Base-by-base conservation (phyloP, 805 yeast species). In the Candida michaelii region DNA sequence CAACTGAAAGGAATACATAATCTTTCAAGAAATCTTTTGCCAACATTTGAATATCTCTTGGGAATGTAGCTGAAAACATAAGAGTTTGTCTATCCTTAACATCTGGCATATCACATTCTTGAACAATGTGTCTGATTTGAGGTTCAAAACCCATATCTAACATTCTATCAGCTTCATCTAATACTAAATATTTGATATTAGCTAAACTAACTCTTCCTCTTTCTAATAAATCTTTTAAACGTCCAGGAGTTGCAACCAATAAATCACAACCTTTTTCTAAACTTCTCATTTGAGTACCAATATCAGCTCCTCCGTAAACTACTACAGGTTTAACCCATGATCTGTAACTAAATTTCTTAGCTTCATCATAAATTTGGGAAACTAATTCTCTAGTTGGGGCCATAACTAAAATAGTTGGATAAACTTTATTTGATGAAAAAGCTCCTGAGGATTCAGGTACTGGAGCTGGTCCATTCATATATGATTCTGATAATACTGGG, bases 101-200 rank as follows among this genome's bases (percentile, higher is more conserved):
- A 52, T 76, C 82, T 49, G 99, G 97, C 99, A 93, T 93, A 67
- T 89, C 98, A 76, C 95, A 90, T 54, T 86, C 95, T 71, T 91
- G 95, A 49, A 93, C 99, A 62, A 93, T 91, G 67, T 89, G 86
- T 80, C 99, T 88, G 65, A 93, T 93, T 79, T 93, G 99, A 53
- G 97, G 97, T 77, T 93, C 99, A 75, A 93, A 93, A 80, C 99
- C 99, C 98, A 93, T 93, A 82, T 93, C 99, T 74, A 93, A 83
- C 99, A 93, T 93, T 77, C 99, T 88, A 74, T 93, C 99, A 62
- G 99, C 99, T 79, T 91, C 99, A 72, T 91, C 99, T 55, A 93
- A 79, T 40, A 93, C 97, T 66, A 93, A 80, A 71, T 88, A 93
- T 68, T 86, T 89, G 71, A 91, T 89, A 71, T 87, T 89, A 52